Evolutionary conservation across 179 eudicot genomes (phyloP).

Genomic region (Drosera spatulata): DNA sequence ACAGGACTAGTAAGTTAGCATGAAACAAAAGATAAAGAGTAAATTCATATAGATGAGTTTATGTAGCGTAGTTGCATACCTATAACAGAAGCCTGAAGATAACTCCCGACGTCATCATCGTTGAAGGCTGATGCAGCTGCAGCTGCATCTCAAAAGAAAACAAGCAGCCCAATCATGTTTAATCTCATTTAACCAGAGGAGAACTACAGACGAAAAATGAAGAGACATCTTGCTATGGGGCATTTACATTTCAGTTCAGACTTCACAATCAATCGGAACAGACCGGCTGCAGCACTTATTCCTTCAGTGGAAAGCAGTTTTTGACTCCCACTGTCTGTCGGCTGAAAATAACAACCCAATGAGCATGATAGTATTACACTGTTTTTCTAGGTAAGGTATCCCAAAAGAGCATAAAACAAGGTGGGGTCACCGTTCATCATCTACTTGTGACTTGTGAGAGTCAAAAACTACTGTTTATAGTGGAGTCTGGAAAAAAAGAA

Average conservation of each 20-base stretch:
- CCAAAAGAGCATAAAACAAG: background rate
- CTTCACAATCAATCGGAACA: conserved; percentile 74
- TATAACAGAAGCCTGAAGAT: conserved; percentile 72
- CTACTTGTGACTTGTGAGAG: too few relatives aligned
- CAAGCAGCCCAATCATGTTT: conserved; percentile 1
- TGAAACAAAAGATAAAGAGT: conserved; percentile 4
- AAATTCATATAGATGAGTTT: background rate
- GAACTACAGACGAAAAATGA: background rate
- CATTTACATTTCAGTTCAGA: conserved; percentile 76
- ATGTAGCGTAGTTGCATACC: conserved; percentile 29
- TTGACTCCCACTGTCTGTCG: conserved; percentile 27
- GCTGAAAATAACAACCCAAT: conserved; percentile 16
- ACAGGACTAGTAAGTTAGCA: background rate
- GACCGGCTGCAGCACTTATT: conserved; percentile 64
- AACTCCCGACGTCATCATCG: conserved; percentile 57
- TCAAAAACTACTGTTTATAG: too few relatives aligned
- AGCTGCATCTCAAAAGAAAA: conserved; percentile 28
- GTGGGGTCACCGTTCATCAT: background rate
- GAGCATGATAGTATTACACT: conserved; percentile 1
- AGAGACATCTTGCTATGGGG: background rate
- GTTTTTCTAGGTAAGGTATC: background rate
- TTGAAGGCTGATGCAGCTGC: conserved; percentile 61
- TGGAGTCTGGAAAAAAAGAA: too few relatives aligned
- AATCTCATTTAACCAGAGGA: conserved; percentile 1
- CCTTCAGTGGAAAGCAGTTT: conserved; percentile 63